A percentile compares a stretch with the other conserved stretches of the same genome.
phyloP scores from a whole-genome alignment of 2,329 filamentous ascomycete genomes.

The Clarireedia sp. region DNA sequence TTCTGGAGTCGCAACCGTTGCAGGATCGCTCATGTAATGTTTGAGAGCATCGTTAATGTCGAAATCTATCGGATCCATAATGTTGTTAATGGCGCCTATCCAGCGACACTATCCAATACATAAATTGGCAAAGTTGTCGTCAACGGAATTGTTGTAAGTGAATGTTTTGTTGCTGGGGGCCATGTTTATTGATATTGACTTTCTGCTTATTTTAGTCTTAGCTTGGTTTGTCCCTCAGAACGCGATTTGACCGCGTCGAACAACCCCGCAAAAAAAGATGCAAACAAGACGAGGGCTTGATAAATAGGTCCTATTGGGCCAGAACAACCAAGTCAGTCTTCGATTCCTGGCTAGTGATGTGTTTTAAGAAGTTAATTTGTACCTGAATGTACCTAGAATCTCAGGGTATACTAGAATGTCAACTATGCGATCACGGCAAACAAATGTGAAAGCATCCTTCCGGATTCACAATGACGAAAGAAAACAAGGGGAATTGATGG shows the following conservation, averaged over 20 bases:
- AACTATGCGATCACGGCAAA: constrained; percentile 21
- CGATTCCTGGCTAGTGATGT: not conserved
- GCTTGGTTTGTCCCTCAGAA: not conserved
- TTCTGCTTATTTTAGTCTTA: not conserved
- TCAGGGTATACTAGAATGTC: constrained; percentile 17
- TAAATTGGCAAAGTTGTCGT: not conserved
- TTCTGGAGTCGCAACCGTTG: constrained; percentile 74
- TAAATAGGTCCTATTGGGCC: not conserved
- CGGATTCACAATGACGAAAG: constrained; percentile 33
- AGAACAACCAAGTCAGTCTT: not conserved
- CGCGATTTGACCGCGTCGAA: constrained; percentile 7
- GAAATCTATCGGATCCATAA: constrained; percentile 73
- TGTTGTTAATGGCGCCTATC: constrained; percentile 2
- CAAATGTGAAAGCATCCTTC: constrained; percentile 31
- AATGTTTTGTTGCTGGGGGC: constrained; percentile 5
- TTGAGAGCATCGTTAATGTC: constrained; percentile 96
- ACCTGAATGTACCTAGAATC: not conserved
- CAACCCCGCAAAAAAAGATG: constrained; percentile 5
- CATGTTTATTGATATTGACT: constrained; percentile 11
- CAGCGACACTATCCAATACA: constrained; percentile 1
- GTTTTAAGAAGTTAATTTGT: constrained; percentile 5
- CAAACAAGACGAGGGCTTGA: not conserved
- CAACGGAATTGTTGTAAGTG: not conserved
- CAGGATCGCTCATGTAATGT: constrained; percentile 90
- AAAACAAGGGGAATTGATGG: constrained; percentile 28